Evolutionary conservation across 371 early-diverging fungal genomes (phyloP).

Genomic region (Circinella umbellata): DNA sequence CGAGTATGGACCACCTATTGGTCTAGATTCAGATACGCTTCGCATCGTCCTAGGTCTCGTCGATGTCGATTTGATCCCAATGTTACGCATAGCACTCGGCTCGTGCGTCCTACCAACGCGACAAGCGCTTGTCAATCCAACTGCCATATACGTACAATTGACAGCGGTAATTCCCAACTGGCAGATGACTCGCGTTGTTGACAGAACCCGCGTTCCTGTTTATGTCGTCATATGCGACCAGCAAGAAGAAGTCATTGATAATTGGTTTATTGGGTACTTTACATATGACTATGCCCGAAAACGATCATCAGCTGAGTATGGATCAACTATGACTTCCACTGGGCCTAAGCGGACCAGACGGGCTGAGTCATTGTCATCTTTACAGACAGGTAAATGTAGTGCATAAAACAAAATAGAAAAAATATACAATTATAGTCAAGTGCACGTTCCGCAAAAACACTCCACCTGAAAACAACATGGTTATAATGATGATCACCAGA

Average conservation of each 20-base stretch:
- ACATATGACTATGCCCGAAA: slow-evolving; percentile 26
- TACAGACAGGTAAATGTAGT: slow-evolving; percentile 3
- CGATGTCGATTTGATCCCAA: slow-evolving; percentile 14
- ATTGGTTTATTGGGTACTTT: slow-evolving; percentile 34
- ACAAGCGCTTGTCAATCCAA: slow-evolving; percentile 16
- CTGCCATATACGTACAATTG: slow-evolving; percentile 22
- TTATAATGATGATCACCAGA: neutral
- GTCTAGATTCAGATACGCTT: slow-evolving; percentile 24
- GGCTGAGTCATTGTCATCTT: slow-evolving; percentile 15
- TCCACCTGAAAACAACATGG: neutral
- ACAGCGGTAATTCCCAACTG: slow-evolving; percentile 23
- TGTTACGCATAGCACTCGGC: slow-evolving; percentile 29
- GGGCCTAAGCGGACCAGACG: slow-evolving; percentile 9
- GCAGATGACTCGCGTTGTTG: slow-evolving; percentile 26
- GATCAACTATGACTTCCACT: neutral
- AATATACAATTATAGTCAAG: neutral
- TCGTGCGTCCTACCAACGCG: slow-evolving; percentile 26
- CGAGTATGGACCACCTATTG: slow-evolving; percentile 27
- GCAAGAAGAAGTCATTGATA: slow-evolving; percentile 25
- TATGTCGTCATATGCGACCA: slow-evolving; percentile 25
- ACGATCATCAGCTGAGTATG: slow-evolving; percentile 29
- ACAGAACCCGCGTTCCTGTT: slow-evolving; percentile 26
- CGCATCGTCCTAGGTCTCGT: slow-evolving; percentile 21
- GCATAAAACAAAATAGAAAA: too few species aligned
- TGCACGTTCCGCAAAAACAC: neutral